Evolutionary conservation across 225 moss, liverwort and hornwort species (phyloP).

Genomic region (Asterella californica): DNA sequence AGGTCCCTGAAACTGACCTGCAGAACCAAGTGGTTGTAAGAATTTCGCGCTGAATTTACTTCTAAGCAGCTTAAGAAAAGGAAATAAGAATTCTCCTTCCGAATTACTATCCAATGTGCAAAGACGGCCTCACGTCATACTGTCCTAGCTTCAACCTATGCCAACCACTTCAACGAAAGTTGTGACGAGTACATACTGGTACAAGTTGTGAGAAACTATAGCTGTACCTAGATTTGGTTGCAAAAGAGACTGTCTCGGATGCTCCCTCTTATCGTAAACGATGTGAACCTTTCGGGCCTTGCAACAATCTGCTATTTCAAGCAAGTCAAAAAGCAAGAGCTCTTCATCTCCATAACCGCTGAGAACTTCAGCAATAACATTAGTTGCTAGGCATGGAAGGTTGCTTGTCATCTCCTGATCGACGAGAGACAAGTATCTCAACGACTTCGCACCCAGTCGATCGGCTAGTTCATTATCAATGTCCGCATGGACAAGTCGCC

Average conservation of each 20-base stretch:
- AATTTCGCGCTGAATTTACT: too few species aligned
- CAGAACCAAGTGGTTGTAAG: background rate
- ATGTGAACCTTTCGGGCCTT: slow-evolving; percentile 77
- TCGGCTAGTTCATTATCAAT: slow-evolving; percentile 74
- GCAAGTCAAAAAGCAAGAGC: slow-evolving; percentile 65
- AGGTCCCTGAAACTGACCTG: slow-evolving; percentile 88
- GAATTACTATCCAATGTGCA: background rate
- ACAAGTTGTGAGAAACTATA: too few species aligned
- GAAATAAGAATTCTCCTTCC: background rate
- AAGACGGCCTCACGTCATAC: background rate
- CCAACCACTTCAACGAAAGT: background rate
- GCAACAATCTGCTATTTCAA: slow-evolving; percentile 77
- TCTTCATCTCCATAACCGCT: slow-evolving; percentile 51
- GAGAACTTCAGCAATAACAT: slow-evolving; percentile 58
- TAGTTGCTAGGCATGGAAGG: slow-evolving; percentile 64
- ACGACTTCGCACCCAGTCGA: slow-evolving; percentile 73
- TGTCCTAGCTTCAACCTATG: background rate
- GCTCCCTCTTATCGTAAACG: slow-evolving; percentile 81
- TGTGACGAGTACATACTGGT: background rate
- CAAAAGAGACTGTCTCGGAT: slow-evolving; percentile 76
- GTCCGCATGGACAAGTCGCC: slow-evolving; percentile 73
- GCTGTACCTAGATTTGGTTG: slow-evolving; percentile 74
- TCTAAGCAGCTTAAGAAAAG: too few species aligned
- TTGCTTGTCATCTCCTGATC: slow-evolving; percentile 95
- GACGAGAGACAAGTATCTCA: slow-evolving; percentile 80